Evolutionary conservation across 2,329 filamentous ascomycete genomes (phyloP), one percentile per base, ranked within the genome.

Genomic region (Phialophora chinensis): DNA sequence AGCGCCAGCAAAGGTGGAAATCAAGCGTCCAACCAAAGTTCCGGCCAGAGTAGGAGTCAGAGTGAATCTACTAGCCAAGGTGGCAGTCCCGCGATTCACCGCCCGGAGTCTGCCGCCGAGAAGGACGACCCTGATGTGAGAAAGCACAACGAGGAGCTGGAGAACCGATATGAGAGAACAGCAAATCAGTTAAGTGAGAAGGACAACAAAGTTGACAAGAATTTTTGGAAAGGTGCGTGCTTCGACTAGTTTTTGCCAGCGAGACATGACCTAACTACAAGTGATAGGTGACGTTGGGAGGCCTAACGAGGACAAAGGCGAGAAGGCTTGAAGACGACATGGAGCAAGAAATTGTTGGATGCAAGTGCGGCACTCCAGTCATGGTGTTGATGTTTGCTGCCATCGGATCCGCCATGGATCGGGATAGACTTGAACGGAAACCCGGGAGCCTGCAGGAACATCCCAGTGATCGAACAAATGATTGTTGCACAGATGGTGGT

Each of bases 121-220:
- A 56, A 69, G 14, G 54, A 69, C 5, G 66, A 72, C 57, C 63
- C 70, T 7, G 72, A 73, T 17, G 72, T 73, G 44, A 68, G 60
- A 57, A 72, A 72, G 62, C 71, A 73, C 60, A 69, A 67, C 38
- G 66, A 69, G 62, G 64, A 67, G 52, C 62, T 66, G 55, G 66
- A 65, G 60, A 44, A 67, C 20, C 54, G 69, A 53, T 56, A 60
- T 50, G 69, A 67, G 49, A 62, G 68, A 44, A 63, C 68, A 17
- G 52, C 57, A 33, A 72, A 73, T 60, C 72, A 73, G 57, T 42
- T 73, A n/a, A 52, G 62, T 31, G 72, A 73, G 52, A 47, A 70
- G 12, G 71, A 73, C 33, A 72, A 72, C 59, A 72, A 72, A 64
- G 72, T 72, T n/a, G 67, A 73, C 53, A 73, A 73, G 63, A 55